Evolutionary conservation across 1,284 basidiomycete genomes (phyloP), one percentile per base, ranked within the genome.

Genomic region (Puccinia horiana): DNA sequence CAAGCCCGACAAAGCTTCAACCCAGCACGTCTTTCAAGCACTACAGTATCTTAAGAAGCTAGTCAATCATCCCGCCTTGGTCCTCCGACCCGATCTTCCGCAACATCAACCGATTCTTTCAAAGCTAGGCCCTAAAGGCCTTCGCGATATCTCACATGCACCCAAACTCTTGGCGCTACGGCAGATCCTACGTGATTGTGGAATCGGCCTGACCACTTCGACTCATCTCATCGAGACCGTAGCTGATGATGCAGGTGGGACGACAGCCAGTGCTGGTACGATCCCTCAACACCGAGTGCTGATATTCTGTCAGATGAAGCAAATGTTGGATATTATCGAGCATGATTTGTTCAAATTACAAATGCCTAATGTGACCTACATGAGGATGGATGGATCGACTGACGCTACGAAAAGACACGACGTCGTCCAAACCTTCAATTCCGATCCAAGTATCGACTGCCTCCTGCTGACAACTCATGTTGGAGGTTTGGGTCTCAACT

Each of bases 261-360:
- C 82, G 42, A 77, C 83, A 8, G 86, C 85, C 14, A 86, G 86
- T 8, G 84, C 86, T 20, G 86, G 87, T 47, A 85, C 88, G 54
- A 93, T 96, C 85, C 94, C 95, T 23, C 95, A 97, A 85, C 97
- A 99, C 87, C 94, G 97, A 49, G 96, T 98, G 70, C 91, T 99
- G 84, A 96, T 99, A 86, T 99, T 99, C 88, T 99, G 96, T 86
- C 97, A 99, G 88, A 94, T 98, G 91, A 97, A 97, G 87, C 94
- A 95, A 86, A 99, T 99, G 97, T 90, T 99, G 65, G 94, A 99
- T 87, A 93, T 99, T 86, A 97, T 99, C 86, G 96, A 99, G 88
- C 91, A 90, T 18, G 94, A 98, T 86, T 89, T 99, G 1, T 98
- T 99, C 90, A 93, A 92, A 84, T 88, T 90, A 67, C 90, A 93